Conservation (phyloP, 768 basidiomycete species). For the Termitomyces sp. region DNA sequence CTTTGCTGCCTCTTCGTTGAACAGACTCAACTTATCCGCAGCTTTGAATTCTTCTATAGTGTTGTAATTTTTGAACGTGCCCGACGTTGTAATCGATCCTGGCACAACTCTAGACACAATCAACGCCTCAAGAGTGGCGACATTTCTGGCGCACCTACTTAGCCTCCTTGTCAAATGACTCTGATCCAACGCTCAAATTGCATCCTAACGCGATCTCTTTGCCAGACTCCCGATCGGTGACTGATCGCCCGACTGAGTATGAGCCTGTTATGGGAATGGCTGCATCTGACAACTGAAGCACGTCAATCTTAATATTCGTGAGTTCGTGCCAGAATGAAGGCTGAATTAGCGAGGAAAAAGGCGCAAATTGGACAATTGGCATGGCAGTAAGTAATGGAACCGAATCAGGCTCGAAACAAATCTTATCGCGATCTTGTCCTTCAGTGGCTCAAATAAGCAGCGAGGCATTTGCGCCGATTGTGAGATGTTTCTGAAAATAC, state of each 20-base stretch:
- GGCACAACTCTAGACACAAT: slow-evolving; percentile 32
- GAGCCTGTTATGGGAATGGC: slow-evolving; percentile 58
- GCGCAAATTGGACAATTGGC: slow-evolving; percentile 82
- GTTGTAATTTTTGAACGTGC: slow-evolving; percentile 90
- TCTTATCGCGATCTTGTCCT: slow-evolving; percentile 9
- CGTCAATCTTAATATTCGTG: slow-evolving; percentile 85
- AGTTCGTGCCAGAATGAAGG: slow-evolving; percentile 94
- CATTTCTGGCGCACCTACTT: slow-evolving; percentile 31
- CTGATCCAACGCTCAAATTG: slow-evolving; percentile 57
- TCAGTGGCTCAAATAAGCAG: too few species aligned
- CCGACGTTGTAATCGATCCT: slow-evolving; percentile 48
- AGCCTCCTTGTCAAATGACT: slow-evolving; percentile 48
- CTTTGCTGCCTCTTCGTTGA: slow-evolving; percentile 66
- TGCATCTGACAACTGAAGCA: slow-evolving; percentile 75
- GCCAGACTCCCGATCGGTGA: slow-evolving; percentile 75
- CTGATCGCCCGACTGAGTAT: slow-evolving; percentile 65
- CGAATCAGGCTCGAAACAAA: not conserved
- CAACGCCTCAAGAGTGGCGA: not conserved
- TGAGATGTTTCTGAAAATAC: too few species aligned
- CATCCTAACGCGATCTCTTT: slow-evolving; percentile 68
- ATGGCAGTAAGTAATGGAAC: slow-evolving; percentile 21
- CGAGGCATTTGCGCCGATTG: too few species aligned
- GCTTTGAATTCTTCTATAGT: slow-evolving; percentile 95
- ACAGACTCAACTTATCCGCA: slow-evolving; percentile 83
- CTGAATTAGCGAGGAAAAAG: slow-evolving; percentile 81